phyloP scores from a whole-genome alignment of 164 flowering plant genomes.

The Paratinospora sagittata region DNA sequence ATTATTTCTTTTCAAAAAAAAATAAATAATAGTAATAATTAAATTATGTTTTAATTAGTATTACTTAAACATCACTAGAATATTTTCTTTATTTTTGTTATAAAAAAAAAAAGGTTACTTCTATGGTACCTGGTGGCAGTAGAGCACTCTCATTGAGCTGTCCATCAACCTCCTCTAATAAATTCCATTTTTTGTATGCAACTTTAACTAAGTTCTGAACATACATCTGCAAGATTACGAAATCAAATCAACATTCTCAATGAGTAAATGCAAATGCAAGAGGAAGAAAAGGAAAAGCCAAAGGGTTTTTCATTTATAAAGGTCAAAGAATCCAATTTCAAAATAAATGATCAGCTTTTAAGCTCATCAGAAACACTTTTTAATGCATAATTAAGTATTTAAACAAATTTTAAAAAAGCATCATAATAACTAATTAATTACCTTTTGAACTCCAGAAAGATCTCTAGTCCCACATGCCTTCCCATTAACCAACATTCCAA shows the following conservation, averaged over 20 bases:
- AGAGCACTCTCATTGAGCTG: slow-evolving; percentile 6
- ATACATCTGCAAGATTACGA: slow-evolving; percentile 12
- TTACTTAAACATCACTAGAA: too few species aligned
- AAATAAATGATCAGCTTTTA: too few species aligned
- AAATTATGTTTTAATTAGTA: too few species aligned
- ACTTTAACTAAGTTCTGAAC: slow-evolving; percentile 20
- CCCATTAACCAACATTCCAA: slow-evolving; percentile 32
- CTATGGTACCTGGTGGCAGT: slow-evolving; percentile 11
- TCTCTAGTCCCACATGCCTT: slow-evolving; percentile 14
- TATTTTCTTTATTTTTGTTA: too few species aligned
- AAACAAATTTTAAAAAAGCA: too few species aligned
- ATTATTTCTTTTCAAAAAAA: too few species aligned
- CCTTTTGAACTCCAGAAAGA: slow-evolving; percentile 14
- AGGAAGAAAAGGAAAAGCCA: background rate
- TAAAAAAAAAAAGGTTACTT: too few species aligned
- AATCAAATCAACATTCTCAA: background rate
- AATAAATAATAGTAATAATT: too few species aligned
- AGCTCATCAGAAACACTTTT: too few species aligned
- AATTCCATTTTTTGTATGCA: slow-evolving; percentile 27
- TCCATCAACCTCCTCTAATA: slow-evolving; percentile 24
- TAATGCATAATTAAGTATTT: too few species aligned
- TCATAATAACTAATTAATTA: background rate
- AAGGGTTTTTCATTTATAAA: too few species aligned
- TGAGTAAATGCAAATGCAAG: background rate
- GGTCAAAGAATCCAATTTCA: too few species aligned